phyloP scores from a whole-genome alignment of 805 yeast genomes.

The Starmerella gropengiesseri region DNA sequence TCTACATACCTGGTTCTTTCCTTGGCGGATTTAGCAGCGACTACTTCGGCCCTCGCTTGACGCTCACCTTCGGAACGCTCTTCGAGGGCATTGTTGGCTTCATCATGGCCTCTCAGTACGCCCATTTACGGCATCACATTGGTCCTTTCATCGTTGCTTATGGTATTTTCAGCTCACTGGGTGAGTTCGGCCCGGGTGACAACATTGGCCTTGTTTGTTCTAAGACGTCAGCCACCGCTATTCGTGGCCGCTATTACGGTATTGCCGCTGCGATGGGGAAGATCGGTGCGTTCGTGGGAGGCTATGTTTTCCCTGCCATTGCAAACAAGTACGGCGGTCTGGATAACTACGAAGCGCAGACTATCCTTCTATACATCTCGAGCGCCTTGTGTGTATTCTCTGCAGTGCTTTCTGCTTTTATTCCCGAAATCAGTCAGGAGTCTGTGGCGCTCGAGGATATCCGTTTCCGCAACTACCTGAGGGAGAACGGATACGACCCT shows the following conservation, averaged over 20 bases:
- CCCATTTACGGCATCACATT: slow-evolving; percentile 44
- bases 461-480: slow-evolving; percentile 53
- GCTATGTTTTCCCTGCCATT: slow-evolving; percentile 77
- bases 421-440: slow-evolving; percentile 77
- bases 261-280: slow-evolving; percentile 87
- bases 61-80: slow-evolving; percentile 56
- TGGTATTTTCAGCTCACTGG: slow-evolving; percentile 77
- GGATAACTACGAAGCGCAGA: slow-evolving; percentile 41
- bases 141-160: slow-evolving; percentile 77
- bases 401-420: slow-evolving; percentile 55
- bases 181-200: slow-evolving; percentile 93
- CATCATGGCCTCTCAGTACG: slow-evolving; percentile 66
- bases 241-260: slow-evolving; percentile 86
- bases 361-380: slow-evolving; percentile 74
- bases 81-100: slow-evolving; percentile 72
- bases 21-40: slow-evolving; percentile 81
- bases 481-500: slow-evolving; percentile 58
- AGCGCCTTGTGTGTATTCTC: slow-evolving; percentile 66
- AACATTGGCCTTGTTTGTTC: slow-evolving; percentile 81
- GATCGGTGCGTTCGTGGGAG: slow-evolving; percentile 85
- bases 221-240: slow-evolving; percentile 73
- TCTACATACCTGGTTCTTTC: slow-evolving; percentile 83
- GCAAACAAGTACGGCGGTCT: slow-evolving; percentile 46
- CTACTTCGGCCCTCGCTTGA: slow-evolving; percentile 80
- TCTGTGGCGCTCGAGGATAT: slow-evolving; percentile 70